Base-by-base conservation (phyloP, 345 rosid species). In the Populus nigra region DNA sequence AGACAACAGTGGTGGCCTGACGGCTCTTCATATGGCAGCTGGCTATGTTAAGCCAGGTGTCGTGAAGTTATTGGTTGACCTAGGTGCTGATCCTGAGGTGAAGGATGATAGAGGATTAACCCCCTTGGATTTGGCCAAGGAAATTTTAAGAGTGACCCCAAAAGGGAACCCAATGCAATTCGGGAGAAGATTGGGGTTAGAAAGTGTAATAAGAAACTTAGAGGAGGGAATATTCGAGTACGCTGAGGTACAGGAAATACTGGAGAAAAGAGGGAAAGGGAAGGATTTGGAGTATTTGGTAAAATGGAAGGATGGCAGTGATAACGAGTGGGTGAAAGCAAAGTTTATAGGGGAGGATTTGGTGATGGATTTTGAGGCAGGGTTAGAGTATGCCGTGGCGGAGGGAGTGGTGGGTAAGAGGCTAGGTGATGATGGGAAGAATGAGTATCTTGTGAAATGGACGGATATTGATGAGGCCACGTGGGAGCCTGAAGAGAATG, bases 11-110 rank as follows among this genome's bases (percentile, higher is more conserved):
- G 97, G 98, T 16, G 96, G 98, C 15, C 69, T 95, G 35, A 90
- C 97, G 43, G 94, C 99, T 17, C 89, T 93, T 5, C 99, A 95
- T 78, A 90, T 95, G 97, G 98, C 96, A 17, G 93, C 99, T 0
- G 99, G 98, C 22, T 93, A 95, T 71, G 91, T 92, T 25, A 87
- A 78, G 74, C 97, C 97, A 8, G 97, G 84, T 0, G 92, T 83
- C 11, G 96, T 80, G 35, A 90, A 87, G 80, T 76, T 86, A 61
- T 68, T 95, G 31, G 50, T 85, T 47, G 98, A 89, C 79, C 83
- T 91, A 0, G 98, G 94, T 0, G 97, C 98, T 1, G 96, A 95
- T 25, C 68, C 85, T 1, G 99, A 93, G 72, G 85, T 85, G 27
- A 93, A 82, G 55, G 97, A 93, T n/a, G 92, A 88, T 23, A 77